Evolutionary conservation across 108 stramenopile genomes (phyloP).

Genomic region (Nitzschia inconspicua): DNA sequence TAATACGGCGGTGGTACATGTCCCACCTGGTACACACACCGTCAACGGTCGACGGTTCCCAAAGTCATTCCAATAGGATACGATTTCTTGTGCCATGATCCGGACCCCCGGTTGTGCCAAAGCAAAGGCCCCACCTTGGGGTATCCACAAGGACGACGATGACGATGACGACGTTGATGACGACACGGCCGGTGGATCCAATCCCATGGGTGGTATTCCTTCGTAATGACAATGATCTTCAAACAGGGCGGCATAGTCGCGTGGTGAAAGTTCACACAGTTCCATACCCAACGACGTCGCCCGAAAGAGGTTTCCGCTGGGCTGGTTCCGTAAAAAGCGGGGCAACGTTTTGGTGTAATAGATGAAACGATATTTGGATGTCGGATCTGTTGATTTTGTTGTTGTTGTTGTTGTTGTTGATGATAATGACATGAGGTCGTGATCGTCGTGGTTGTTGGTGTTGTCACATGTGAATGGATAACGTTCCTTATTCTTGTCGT

Average conservation of each 20-base stretch:
- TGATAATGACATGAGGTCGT: background rate
- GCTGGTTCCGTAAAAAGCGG: conserved; percentile 72
- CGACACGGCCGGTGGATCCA: conserved; percentile 57
- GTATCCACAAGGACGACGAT: conserved; percentile 71
- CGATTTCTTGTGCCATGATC: conserved; percentile 25
- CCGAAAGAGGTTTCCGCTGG: conserved; percentile 84
- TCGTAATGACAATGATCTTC: conserved; percentile 64
- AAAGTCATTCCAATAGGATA: conserved; percentile 55
- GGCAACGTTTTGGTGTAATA: conserved; percentile 91
- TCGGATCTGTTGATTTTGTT: background rate
- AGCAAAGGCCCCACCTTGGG: conserved; percentile 61
- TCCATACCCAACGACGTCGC: conserved; percentile 82
- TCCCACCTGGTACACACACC: conserved; percentile 77
- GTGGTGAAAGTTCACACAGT: conserved; percentile 59
- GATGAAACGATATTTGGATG: conserved; percentile 57
- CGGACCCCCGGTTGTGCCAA: conserved; percentile 42
- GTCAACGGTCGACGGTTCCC: conserved; percentile 64
- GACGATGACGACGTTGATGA: no score
- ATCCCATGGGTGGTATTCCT: conserved; percentile 39
- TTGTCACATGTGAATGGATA: no score
- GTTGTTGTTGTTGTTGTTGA: background rate
- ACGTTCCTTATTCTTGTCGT: no score
- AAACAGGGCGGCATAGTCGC: conserved; percentile 67
- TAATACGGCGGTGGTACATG: conserved; percentile 73
- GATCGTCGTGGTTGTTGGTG: background rate